Evolutionary conservation across 768 basidiomycete genomes (phyloP).

Genomic region (Serendipita sp.): DNA sequence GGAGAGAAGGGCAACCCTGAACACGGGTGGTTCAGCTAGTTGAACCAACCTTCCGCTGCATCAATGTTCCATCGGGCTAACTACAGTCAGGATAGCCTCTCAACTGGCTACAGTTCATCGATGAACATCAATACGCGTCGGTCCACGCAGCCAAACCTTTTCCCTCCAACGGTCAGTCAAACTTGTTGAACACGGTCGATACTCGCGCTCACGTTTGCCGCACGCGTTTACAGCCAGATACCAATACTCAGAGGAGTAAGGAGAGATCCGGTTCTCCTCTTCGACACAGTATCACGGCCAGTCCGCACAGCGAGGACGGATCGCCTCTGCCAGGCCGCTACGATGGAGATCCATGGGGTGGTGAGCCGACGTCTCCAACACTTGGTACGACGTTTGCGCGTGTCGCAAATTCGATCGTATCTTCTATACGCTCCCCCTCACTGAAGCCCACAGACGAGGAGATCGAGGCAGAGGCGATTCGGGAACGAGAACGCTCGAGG

Average conservation of each 20-base stretch:
- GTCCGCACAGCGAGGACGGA: slow-evolving; percentile 4
- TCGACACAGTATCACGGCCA: slow-evolving; percentile 14
- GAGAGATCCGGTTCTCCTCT: background rate
- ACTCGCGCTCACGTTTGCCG: background rate
- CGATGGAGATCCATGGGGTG: slow-evolving; percentile 17
- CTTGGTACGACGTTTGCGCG: slow-evolving; percentile 63
- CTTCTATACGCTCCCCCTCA: slow-evolving; percentile 26
- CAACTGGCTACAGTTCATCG: background rate
- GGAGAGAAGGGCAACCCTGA: background rate
- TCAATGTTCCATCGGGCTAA: slow-evolving; percentile 1
- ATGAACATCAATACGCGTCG: background rate
- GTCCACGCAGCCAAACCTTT: background rate
- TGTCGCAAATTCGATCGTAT: slow-evolving; percentile 52
- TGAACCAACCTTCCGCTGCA: background rate
- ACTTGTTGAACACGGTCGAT: background rate
- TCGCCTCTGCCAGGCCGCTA: slow-evolving; percentile 7
- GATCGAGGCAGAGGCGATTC: slow-evolving; percentile 62
- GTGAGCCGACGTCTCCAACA: slow-evolving; percentile 45
- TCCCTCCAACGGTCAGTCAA: background rate
- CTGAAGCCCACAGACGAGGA: slow-evolving; percentile 52
- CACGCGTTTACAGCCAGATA: background rate
- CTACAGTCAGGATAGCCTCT: background rate
- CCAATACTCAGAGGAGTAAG: background rate
- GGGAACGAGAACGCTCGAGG: slow-evolving; percentile 59
- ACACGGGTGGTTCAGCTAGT: background rate